phyloP scores from a whole-genome alignment of 192 early-diverging fungal species.

The Backusella circina region DNA sequence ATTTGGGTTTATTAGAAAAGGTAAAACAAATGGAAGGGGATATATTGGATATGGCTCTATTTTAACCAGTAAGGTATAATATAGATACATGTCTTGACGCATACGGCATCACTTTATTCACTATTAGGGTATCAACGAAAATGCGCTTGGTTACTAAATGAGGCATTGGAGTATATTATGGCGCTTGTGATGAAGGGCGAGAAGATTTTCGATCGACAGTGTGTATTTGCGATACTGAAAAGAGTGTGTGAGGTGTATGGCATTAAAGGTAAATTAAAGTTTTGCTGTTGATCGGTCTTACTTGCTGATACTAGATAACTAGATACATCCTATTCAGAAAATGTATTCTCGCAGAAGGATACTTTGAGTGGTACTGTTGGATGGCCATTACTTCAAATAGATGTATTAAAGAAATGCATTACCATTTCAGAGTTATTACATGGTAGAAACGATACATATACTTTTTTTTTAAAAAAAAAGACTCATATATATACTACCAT shows the following conservation, averaged over 20 bases:
- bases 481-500: not conserved
- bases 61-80: no score
- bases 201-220: not conserved
- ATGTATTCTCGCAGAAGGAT: not conserved
- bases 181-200: not conserved
- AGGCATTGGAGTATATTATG: conserved; percentile 13
- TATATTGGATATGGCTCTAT: no score
- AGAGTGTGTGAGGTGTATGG: conserved; percentile 65
- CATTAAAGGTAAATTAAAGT: conserved; percentile 31
- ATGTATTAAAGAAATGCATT: conserved; percentile 69
- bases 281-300: not conserved
- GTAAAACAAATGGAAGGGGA: no score
- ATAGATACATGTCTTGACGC: conserved; percentile 20
- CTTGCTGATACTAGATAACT: not conserved
- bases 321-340: not conserved
- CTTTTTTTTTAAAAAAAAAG: no score
- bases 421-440: conserved; percentile 58
- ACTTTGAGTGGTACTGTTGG: conserved; percentile 37
- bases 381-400: conserved; percentile 76
- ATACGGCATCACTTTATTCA: conserved; percentile 13
- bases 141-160: conserved; percentile 18
- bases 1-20: conserved; percentile 52
- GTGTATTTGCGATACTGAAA: conserved; percentile 56
- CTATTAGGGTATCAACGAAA: conserved; percentile 23
- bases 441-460: conserved; percentile 15